A percentile compares a stretch with the other conserved stretches of the same genome.
Conservation (phyloP, 192 early-diverging fungal genomes). For the Coemansia sp. region DNA sequence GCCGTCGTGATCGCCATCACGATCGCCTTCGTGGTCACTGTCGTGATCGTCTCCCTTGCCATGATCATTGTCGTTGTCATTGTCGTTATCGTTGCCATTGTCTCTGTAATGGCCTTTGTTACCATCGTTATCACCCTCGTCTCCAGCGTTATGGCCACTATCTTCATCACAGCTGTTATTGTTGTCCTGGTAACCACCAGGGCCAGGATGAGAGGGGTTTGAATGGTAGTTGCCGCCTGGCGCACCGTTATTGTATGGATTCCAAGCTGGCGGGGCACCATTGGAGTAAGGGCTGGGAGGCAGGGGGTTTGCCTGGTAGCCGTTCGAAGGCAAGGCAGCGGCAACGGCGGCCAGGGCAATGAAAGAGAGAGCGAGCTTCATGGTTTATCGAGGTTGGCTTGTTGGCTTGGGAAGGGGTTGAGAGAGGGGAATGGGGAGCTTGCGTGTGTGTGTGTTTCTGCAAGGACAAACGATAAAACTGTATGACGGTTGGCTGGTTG, state of each 20-base stretch:
- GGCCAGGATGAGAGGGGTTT: constrained; percentile 5
- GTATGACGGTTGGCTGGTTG: neutral
- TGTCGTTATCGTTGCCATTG: neutral
- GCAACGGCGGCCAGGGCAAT: constrained; percentile 26
- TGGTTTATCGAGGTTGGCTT: constrained; percentile 1
- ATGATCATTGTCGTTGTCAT: neutral
- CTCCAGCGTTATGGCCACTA: constrained; percentile 5
- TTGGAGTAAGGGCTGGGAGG: neutral
- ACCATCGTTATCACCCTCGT: neutral
- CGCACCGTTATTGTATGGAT: neutral
- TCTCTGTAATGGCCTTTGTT: constrained; percentile 8
- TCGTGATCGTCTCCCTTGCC: constrained; percentile 2
- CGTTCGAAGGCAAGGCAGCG: constrained; percentile 14
- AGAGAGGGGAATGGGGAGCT: neutral
- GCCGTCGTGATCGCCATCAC: neutral
- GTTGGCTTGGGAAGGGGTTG: neutral
- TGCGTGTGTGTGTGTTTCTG: neutral
- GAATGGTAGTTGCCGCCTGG: constrained; percentile 10
- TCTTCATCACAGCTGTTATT: constrained; percentile 13
- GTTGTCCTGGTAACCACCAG: constrained; percentile 11
- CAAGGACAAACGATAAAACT: neutral
- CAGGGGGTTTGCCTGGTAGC: neutral
- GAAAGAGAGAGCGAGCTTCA: constrained; percentile 34
- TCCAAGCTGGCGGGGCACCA: neutral
- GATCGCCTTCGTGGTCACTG: neutral